Evolutionary conservation across 306 rosid genomes (phyloP).

Genomic region (Fragaria iinumae): DNA sequence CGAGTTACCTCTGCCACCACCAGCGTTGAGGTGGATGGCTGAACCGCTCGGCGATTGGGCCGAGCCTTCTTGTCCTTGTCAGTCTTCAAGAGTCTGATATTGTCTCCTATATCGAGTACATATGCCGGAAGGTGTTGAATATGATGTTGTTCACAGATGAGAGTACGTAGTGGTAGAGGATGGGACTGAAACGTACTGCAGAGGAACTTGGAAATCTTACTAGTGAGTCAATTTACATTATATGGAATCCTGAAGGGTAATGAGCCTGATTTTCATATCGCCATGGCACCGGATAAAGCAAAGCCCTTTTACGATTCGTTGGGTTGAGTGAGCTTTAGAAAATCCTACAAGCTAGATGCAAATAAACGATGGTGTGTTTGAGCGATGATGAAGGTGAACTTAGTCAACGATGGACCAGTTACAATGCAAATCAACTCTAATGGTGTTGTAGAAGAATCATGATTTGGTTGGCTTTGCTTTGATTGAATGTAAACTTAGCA

Average conservation of each 20-base stretch:
- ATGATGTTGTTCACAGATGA: constrained; percentile 84
- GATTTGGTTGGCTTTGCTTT: too few species aligned
- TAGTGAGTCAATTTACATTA: constrained; percentile 91
- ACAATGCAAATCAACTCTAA: constrained; percentile 68
- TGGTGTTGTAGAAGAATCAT: too few species aligned
- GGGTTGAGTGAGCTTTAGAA: constrained; percentile 59
- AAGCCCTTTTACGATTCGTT: constrained; percentile 77
- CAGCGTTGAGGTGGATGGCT: constrained; percentile 82
- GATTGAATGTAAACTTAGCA: too few species aligned
- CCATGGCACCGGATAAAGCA: constrained; percentile 82
- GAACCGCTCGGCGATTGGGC: constrained; percentile 77
- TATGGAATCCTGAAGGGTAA: constrained; percentile 84
- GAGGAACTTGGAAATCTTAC: constrained; percentile 67
- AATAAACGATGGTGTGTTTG: constrained; percentile 76
- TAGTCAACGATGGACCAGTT: constrained; percentile 91
- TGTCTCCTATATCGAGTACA: constrained; percentile 72
- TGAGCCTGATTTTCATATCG: constrained; percentile 91
- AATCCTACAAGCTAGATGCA: constrained; percentile 53
- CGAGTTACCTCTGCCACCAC: constrained; percentile 67
- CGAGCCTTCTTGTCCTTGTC: constrained; percentile 83
- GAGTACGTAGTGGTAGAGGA: constrained; percentile 49
- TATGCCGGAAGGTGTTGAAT: constrained; percentile 88
- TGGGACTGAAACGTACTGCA: constrained; percentile 90
- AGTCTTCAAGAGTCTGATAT: constrained; percentile 84
- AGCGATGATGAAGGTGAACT: constrained; percentile 92